These are phyloP conservation scores for Bipolaris oryzae DNA, from an alignment of 2,329 filamentous ascomycete species.

Conservation along the genomic window DNA sequence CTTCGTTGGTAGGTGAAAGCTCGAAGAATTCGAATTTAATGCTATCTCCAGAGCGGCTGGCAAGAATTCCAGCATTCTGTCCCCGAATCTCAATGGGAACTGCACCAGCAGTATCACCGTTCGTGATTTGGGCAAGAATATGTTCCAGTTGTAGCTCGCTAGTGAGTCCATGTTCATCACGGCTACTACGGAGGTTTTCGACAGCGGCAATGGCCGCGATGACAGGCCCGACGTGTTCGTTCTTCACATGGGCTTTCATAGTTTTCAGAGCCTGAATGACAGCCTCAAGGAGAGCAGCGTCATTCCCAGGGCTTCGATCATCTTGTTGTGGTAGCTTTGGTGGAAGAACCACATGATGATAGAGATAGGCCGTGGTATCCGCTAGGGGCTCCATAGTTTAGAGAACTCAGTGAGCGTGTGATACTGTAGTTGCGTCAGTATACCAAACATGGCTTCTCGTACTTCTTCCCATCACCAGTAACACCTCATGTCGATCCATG, in stretches of 20 bases:
- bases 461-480: no score
- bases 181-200: conserved; percentile 18
- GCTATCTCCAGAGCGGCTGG: conserved; percentile 34
- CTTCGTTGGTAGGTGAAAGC: conserved; percentile 50
- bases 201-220: conserved; percentile 18
- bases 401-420: background rate
- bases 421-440: background rate
- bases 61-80: conserved; percentile 57
- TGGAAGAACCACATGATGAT: conserved; percentile 57
- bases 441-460: no score
- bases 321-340: conserved; percentile 53
- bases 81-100: conserved; percentile 51
- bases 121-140: conserved; percentile 23
- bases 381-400: conserved; percentile 7
- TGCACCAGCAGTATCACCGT: conserved; percentile 5
- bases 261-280: conserved; percentile 19
- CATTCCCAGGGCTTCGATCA: conserved; percentile 27
- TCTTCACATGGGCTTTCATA: conserved; percentile 9
- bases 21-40: conserved; percentile 56
- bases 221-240: conserved; percentile 9
- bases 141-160: conserved; percentile 16
- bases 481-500: no score
- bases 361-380: conserved; percentile 15
- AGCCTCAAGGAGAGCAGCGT: conserved; percentile 20
- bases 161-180: conserved; percentile 17